Conservation (phyloP, 2,329 filamentous ascomycete species). For the Diaporthe sp. region DNA sequence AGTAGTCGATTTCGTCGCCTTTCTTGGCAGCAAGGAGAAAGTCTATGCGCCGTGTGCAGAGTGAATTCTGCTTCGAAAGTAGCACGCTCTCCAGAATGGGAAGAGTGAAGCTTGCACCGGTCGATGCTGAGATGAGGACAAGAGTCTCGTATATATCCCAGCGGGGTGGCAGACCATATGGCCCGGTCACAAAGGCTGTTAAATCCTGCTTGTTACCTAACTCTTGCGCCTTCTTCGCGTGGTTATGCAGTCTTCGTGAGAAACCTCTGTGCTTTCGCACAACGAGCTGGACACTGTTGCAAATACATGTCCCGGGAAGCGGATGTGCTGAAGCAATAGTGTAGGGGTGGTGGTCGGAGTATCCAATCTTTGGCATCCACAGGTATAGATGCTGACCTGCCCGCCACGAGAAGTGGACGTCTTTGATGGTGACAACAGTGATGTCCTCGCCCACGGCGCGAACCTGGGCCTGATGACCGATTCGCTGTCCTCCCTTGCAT, state of each 20-base stretch:
- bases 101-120: conserved; percentile 72
- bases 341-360: conserved; percentile 70
- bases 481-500: conserved; percentile 60
- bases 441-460: conserved; percentile 62
- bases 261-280: conserved; percentile 69
- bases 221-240: conserved; percentile 54
- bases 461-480: conserved; percentile 66
- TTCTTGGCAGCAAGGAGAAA: conserved; percentile 66
- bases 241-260: conserved; percentile 64
- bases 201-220: conserved; percentile 48
- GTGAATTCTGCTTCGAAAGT: conserved; percentile 49
- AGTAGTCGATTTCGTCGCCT: conserved; percentile 67
- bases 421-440: conserved; percentile 71
- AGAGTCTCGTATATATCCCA: conserved; percentile 72
- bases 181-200: conserved; percentile 66
- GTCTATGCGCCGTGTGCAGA: conserved; percentile 66
- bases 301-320: conserved; percentile 63
- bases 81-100: conserved; percentile 70
- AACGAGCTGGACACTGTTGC: conserved; percentile 71
- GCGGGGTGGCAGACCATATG: conserved; percentile 66
- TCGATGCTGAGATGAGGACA: conserved; percentile 71
- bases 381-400: conserved; percentile 72
- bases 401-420: conserved; percentile 70
- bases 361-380: conserved; percentile 68
- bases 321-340: conserved; percentile 70